Conservation (phyloP, 768 basidiomycete genomes). For the Mycena crocata region DNA sequence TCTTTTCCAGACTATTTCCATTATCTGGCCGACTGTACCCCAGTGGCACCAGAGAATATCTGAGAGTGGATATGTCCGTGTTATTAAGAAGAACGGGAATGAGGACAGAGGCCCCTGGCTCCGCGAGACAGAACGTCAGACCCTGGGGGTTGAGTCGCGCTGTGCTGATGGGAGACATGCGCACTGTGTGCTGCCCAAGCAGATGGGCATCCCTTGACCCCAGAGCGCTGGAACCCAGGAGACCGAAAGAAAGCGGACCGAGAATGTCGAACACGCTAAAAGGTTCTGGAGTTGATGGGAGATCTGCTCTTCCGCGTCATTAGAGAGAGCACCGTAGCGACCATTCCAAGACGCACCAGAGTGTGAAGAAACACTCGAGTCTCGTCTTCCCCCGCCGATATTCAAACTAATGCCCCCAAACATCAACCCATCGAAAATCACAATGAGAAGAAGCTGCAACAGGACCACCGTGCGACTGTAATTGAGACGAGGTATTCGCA, state of each 20-base stretch:
- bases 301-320: slow-evolving; percentile 37
- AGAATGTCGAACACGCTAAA: slow-evolving; percentile 63
- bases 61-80: slow-evolving; percentile 76
- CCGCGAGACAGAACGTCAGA: slow-evolving; percentile 79
- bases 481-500: slow-evolving; percentile 80
- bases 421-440: slow-evolving; percentile 74
- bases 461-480: slow-evolving; percentile 73
- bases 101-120: slow-evolving; percentile 64
- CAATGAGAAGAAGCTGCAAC: slow-evolving; percentile 70
- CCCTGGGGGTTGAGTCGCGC: slow-evolving; percentile 87
- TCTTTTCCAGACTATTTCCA: slow-evolving; percentile 53
- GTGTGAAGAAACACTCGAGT: slow-evolving; percentile 19
- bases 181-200: slow-evolving; percentile 90
- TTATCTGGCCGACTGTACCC: slow-evolving; percentile 55
- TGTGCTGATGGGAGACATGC: slow-evolving; percentile 94
- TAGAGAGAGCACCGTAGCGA: slow-evolving; percentile 37
- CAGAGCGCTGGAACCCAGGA: slow-evolving; percentile 55
- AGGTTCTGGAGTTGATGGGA: slow-evolving; percentile 55
- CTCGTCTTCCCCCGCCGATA: slow-evolving; percentile 41
- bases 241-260: slow-evolving; percentile 61
- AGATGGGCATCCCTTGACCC: slow-evolving; percentile 67
- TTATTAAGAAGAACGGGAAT: slow-evolving; percentile 93
- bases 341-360: slow-evolving; percentile 44
- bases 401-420: slow-evolving; percentile 80
- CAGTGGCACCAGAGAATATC: slow-evolving; percentile 80